These are phyloP conservation scores for Lepidium africanum DNA, from an alignment of 345 rosid genomes.

Conservation along the genomic window DNA sequence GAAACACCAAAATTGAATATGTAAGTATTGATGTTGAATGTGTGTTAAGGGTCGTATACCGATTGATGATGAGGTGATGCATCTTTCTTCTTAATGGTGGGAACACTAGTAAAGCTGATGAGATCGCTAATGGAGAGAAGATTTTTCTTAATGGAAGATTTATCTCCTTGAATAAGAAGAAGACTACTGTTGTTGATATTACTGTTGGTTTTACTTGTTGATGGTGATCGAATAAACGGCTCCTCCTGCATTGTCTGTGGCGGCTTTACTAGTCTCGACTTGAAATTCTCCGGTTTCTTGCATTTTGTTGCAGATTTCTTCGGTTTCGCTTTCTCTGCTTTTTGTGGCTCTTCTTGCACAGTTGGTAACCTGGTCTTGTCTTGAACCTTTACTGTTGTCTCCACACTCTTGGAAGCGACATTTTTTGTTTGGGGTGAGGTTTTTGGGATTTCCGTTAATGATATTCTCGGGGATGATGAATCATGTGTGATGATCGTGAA, in stretches of 20 bases:
- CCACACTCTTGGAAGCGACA: conserved; percentile 2
- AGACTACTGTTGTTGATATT: background rate
- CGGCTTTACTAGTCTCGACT: conserved; percentile 36
- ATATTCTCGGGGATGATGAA: conserved; percentile 48
- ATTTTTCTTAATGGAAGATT: conserved; percentile 44
- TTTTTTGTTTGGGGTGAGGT: conserved; percentile 2
- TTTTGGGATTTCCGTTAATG: conserved; percentile 33
- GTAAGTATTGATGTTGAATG: background rate
- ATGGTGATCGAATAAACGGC: conserved; percentile 42
- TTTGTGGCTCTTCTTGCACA: conserved; percentile 13
- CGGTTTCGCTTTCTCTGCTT: conserved; percentile 11
- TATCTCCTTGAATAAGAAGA: conserved; percentile 34
- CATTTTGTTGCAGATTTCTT: conserved; percentile 28
- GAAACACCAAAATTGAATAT: background rate
- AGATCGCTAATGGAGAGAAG: conserved; percentile 40
- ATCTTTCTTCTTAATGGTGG: conserved; percentile 73
- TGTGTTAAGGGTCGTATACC: background rate
- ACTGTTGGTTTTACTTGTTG: background rate
- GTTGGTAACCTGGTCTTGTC: conserved; percentile 18
- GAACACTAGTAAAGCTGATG: conserved; percentile 35
- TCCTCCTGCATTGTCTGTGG: conserved; percentile 61
- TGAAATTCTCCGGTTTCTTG: conserved; percentile 30
- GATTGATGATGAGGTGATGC: conserved; percentile 29
- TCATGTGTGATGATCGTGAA: conserved; percentile 20
- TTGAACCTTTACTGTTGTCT: conserved; percentile 7